Evolutionary conservation across 108 stramenopile genomes (phyloP).

Genomic region (Pseudonitzschia delicatissima): DNA sequence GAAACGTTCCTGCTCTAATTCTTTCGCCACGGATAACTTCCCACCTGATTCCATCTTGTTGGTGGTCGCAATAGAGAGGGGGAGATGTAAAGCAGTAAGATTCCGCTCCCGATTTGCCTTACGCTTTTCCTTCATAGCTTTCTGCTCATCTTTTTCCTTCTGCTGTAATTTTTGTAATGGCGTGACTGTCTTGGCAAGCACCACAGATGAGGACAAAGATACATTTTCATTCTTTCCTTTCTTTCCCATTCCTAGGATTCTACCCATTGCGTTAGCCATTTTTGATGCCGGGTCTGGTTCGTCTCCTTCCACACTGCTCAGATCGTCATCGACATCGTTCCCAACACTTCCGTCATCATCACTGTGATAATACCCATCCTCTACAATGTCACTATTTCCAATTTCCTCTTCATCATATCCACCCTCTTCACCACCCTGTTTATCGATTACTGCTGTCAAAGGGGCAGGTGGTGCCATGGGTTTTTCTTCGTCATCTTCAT

Average conservation of each 20-base stretch:
- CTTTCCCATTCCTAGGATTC: constrained; percentile 55
- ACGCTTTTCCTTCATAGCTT: constrained; percentile 52
- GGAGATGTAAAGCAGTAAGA: constrained; percentile 71
- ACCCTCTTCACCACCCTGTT: constrained; percentile 30
- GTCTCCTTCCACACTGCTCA: constrained; percentile 34
- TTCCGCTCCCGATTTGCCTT: constrained; percentile 55
- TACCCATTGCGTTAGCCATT: constrained; percentile 84
- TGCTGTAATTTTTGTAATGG: constrained; percentile 69
- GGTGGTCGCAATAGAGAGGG: constrained; percentile 64
- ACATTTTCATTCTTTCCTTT: background rate
- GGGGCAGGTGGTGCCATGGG: constrained; percentile 24
- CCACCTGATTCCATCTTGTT: constrained; percentile 23
- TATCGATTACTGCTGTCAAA: constrained; percentile 6
- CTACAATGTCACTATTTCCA: constrained; percentile 5
- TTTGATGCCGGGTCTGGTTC: constrained; percentile 21
- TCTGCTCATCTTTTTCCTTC: constrained; percentile 56
- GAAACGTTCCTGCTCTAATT: constrained; percentile 75
- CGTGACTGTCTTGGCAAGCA: constrained; percentile 75
- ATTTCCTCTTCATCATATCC: constrained; percentile 27
- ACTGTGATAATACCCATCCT: constrained; percentile 18
- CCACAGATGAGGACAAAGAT: constrained; percentile 29
- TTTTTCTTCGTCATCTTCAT: constrained; percentile 57
- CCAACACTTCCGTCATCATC: constrained; percentile 20
- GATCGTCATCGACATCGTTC: constrained; percentile 15
- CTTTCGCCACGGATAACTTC: constrained; percentile 42